These are phyloP conservation scores for Lagenidium giganteum DNA, from an alignment of 352 stramenopile species.

Conservation along the genomic window DNA sequence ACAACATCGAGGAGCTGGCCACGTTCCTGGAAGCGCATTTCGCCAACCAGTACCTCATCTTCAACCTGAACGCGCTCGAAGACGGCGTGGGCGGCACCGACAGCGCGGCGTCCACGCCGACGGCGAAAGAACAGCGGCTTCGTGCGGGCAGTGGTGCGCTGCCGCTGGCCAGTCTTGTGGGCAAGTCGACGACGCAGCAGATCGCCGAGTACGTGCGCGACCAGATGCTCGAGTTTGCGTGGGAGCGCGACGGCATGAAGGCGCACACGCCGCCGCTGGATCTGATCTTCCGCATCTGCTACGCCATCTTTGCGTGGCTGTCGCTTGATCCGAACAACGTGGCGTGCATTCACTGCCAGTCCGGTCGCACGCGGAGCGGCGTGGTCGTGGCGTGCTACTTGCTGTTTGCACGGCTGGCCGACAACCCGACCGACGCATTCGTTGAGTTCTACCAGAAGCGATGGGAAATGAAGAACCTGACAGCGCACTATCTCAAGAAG, in stretches of 20 bases:
- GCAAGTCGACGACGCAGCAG: constrained; percentile 1
- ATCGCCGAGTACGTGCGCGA: constrained; percentile 59
- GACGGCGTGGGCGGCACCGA: constrained; percentile 11
- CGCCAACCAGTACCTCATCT: constrained; percentile 63
- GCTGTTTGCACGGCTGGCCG: constrained; percentile 72
- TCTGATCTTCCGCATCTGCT: constrained; percentile 90
- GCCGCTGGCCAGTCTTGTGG: constrained; percentile 11
- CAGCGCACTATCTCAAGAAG: constrained; percentile 39
- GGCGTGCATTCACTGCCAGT: constrained; percentile 85
- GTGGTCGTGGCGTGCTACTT: constrained; percentile 93
- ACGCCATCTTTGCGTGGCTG: constrained; percentile 90
- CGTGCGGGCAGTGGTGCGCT: background rate
- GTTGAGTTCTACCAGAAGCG: constrained; percentile 87
- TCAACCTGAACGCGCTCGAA: constrained; percentile 70
- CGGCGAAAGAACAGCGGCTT: background rate
- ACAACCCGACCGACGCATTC: constrained; percentile 84
- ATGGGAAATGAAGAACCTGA: constrained; percentile 71
- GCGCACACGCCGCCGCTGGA: constrained; percentile 76
- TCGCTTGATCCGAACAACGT: constrained; percentile 77
- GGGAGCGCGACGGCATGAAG: constrained; percentile 79
- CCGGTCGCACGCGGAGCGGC: constrained; percentile 91
- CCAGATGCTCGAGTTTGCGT: constrained; percentile 83
- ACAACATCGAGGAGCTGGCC: constrained; percentile 69
- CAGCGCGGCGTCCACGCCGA: background rate
- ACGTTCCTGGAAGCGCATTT: constrained; percentile 50